These are phyloP conservation scores for Corchorus capsularis DNA, from an alignment of 345 rosid genomes.

Conservation along the genomic window DNA sequence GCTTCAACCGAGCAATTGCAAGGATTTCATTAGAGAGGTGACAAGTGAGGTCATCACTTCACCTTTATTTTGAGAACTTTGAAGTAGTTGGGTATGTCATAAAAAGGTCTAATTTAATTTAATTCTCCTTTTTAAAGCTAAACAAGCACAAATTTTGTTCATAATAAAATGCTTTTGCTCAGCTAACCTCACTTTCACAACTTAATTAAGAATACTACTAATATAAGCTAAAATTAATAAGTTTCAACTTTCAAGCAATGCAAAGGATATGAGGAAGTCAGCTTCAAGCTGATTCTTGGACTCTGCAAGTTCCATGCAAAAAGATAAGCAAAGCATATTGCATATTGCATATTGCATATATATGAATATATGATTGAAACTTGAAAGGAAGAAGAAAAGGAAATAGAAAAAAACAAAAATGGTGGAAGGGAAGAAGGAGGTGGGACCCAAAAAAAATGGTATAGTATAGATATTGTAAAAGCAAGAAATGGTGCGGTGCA, in stretches of 20 bases:
- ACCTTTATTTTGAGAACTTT: too few relatives aligned
- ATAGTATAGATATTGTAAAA: background rate
- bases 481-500: slow-evolving; percentile 47
- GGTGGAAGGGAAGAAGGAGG: background rate
- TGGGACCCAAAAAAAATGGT: slow-evolving; percentile 19
- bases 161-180: too few relatives aligned
- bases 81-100: too few relatives aligned
- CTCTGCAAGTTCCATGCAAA: background rate
- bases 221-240: too few relatives aligned
- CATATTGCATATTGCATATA: too few relatives aligned
- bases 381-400: background rate
- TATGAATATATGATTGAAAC: background rate
- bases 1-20: background rate
- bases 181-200: too few relatives aligned
- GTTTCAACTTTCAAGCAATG: background rate
- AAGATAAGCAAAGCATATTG: background rate
- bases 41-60: too few relatives aligned
- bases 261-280: slow-evolving; percentile 4
- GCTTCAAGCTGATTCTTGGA: slow-evolving; percentile 17
- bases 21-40: background rate
- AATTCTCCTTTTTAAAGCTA: too few relatives aligned
- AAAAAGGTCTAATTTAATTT: too few relatives aligned
- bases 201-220: too few relatives aligned
- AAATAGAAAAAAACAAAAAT: background rate
- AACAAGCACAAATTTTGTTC: too few relatives aligned